Evolutionary conservation across 352 stramenopile genomes (phyloP).

Genomic region (Phytophthora cryptogea): DNA sequence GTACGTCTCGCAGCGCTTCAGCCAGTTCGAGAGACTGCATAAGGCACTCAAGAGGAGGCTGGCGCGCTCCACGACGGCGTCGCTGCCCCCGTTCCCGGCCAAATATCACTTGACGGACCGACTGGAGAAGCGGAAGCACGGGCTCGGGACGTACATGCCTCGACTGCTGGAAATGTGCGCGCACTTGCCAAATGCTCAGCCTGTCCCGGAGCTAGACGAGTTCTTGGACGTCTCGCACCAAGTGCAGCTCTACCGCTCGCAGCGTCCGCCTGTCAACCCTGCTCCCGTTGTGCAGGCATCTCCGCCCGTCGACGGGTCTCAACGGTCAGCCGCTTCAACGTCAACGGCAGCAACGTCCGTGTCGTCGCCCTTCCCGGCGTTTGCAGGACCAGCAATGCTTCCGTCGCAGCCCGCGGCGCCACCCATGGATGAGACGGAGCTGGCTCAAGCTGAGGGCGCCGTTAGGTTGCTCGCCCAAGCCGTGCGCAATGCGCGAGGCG

Average conservation of each 20-base stretch:
- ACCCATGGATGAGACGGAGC: slow-evolving; percentile 45
- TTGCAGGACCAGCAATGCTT: slow-evolving; percentile 16
- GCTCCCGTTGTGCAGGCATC: slow-evolving; percentile 16
- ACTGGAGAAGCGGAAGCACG: slow-evolving; percentile 42
- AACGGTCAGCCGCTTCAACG: slow-evolving; percentile 10
- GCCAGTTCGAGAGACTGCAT: slow-evolving; percentile 47
- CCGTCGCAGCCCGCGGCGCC: slow-evolving; percentile 17
- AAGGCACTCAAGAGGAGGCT: slow-evolving; percentile 36
- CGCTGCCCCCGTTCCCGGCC: slow-evolving; percentile 42
- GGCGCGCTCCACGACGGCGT: slow-evolving; percentile 15
- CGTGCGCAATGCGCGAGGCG: slow-evolving; percentile 32
- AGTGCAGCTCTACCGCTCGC: slow-evolving; percentile 36
- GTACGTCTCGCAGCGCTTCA: slow-evolving; percentile 54
- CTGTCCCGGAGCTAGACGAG: slow-evolving; percentile 43
- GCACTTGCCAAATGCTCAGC: slow-evolving; percentile 28
- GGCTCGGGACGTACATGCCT: slow-evolving; percentile 36
- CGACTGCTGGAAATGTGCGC: slow-evolving; percentile 43
- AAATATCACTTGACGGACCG: slow-evolving; percentile 43
- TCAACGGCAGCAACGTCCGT: slow-evolving; percentile 16
- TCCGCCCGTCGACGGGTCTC: slow-evolving; percentile 7
- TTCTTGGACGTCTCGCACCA: slow-evolving; percentile 45
- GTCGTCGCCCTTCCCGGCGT: slow-evolving; percentile 27
- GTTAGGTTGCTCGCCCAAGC: slow-evolving; percentile 33
- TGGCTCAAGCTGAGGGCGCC: slow-evolving; percentile 39
- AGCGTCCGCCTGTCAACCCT: slow-evolving; percentile 11